phyloP scores from a whole-genome alignment of 352 stramenopile species.

The Elongisporangium senticosum region DNA sequence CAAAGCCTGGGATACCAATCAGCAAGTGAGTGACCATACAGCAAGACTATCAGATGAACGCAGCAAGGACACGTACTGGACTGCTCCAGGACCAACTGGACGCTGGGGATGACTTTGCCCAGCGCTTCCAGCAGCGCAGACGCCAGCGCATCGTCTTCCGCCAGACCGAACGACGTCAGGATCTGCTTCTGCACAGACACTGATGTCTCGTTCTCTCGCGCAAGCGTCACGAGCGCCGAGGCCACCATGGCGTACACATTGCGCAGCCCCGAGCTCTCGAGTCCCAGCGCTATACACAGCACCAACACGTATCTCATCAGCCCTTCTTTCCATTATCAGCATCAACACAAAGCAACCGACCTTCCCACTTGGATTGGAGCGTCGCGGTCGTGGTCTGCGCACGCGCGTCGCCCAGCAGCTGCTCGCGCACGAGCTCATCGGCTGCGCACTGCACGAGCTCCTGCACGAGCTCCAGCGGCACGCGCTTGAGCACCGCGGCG shows the following conservation, averaged over 20 bases:
- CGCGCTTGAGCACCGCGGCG: conserved; percentile 5
- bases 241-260: not conserved
- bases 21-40: not conserved
- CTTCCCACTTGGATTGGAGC: conserved; percentile 3
- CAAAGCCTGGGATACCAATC: conserved; percentile 31
- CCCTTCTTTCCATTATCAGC: conserved; percentile 5
- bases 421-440: conserved; percentile 15
- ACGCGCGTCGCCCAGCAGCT: not conserved
- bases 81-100: conserved; percentile 26
- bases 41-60: not conserved
- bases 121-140: conserved; percentile 19
- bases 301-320: conserved; percentile 5
- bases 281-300: conserved; percentile 20
- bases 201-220: conserved; percentile 7
- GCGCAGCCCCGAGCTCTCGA: conserved; percentile 8
- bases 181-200: not conserved
- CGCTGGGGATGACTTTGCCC: conserved; percentile 7
- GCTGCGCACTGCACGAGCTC: conserved; percentile 15
- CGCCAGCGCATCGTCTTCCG: conserved; percentile 21
- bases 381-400: not conserved
- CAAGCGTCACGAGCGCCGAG: conserved; percentile 2
- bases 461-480: conserved; percentile 15
- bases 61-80: conserved; percentile 15
- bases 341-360: not conserved
- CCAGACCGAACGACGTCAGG: conserved; percentile 21